phyloP scores from a whole-genome alignment of 129 eudicot genomes.

The Flaveria bidentis region DNA sequence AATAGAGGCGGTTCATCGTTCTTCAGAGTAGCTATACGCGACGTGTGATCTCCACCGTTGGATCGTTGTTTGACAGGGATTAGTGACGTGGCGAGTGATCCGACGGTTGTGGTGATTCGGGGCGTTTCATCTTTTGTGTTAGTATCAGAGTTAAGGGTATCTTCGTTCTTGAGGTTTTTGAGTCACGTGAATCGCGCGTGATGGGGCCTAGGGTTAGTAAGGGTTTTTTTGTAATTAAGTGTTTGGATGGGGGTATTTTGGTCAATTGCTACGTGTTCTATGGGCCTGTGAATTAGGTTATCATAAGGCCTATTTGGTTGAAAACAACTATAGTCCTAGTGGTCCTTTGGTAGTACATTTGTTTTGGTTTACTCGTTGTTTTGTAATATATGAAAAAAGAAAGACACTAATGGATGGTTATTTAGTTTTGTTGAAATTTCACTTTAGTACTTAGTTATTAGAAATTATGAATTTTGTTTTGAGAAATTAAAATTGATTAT shows the following conservation, averaged over 20 bases:
- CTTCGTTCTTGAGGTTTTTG: constrained; percentile 14
- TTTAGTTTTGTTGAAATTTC: too few relatives aligned
- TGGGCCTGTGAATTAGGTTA: constrained; percentile 31
- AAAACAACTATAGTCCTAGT: too few relatives aligned
- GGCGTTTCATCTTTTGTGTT: constrained; percentile 33
- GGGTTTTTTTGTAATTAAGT: constrained; percentile 4
- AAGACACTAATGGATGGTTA: too few relatives aligned
- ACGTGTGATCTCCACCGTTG: constrained; percentile 60
- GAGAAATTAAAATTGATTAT: too few relatives aligned
- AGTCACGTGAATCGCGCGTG: constrained; percentile 53
- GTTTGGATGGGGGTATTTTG: constrained; percentile 3
- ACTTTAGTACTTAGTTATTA: too few relatives aligned
- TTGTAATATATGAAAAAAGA: too few relatives aligned
- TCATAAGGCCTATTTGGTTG: neutral
- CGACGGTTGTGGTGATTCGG: constrained; percentile 39
- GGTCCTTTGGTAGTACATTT: too few relatives aligned
- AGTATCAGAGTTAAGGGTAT: constrained; percentile 23
- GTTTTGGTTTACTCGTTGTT: too few relatives aligned
- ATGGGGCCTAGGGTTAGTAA: constrained; percentile 47
- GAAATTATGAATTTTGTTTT: too few relatives aligned
- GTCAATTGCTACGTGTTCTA: neutral
- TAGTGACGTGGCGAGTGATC: constrained; percentile 47
- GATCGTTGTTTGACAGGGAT: constrained; percentile 36
- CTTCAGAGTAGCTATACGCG: constrained; percentile 45
- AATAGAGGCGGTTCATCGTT: constrained; percentile 54